These are phyloP conservation scores for Sporisorium sorghi DNA, from an alignment of 1,284 basidiomycete genomes.

Conservation along the genomic window DNA sequence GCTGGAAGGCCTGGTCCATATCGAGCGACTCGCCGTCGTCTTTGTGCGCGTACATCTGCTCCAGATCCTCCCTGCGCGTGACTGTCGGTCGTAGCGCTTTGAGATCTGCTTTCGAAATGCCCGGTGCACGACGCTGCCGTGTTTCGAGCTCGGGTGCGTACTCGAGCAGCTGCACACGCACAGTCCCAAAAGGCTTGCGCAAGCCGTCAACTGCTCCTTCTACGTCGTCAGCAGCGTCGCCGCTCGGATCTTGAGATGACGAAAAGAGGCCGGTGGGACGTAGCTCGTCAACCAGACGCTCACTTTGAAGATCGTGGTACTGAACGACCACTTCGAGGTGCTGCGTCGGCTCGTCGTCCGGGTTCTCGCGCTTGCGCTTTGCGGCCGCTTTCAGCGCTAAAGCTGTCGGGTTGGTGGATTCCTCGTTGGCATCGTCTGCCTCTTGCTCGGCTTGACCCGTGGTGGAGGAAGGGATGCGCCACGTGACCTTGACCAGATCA, in stretches of 20 bases:
- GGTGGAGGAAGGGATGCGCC: conserved; percentile 34
- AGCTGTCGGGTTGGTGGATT: conserved; percentile 18
- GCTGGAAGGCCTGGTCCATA: conserved; percentile 43
- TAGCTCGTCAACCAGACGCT: conserved; percentile 41
- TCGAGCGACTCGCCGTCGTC: conserved; percentile 44
- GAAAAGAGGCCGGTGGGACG: conserved; percentile 22
- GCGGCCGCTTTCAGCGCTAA: conserved; percentile 17
- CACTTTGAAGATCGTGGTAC: conserved; percentile 46
- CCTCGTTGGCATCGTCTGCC: conserved; percentile 6
- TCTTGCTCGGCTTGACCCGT: not conserved
- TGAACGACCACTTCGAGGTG: conserved; percentile 41
- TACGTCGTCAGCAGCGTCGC: conserved; percentile 4
- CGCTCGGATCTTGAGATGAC: not conserved
- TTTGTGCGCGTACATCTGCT: conserved; percentile 29
- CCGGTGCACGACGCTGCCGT: conserved; percentile 31
- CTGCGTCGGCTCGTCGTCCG: conserved; percentile 24
- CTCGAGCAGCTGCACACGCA: conserved; percentile 37
- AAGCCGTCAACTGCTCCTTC: conserved; percentile 17
- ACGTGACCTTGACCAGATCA: conserved; percentile 47
- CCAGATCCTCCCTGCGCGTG: conserved; percentile 36
- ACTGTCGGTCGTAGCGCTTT: conserved; percentile 25
- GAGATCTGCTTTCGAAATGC: conserved; percentile 34
- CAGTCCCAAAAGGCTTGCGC: conserved; percentile 31
- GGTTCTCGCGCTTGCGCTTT: conserved; percentile 26
- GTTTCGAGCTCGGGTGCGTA: conserved; percentile 40